These are phyloP conservation scores for Cinnamomum chago DNA, from an alignment of 164 flowering plant species.

Conservation along the genomic window DNA sequence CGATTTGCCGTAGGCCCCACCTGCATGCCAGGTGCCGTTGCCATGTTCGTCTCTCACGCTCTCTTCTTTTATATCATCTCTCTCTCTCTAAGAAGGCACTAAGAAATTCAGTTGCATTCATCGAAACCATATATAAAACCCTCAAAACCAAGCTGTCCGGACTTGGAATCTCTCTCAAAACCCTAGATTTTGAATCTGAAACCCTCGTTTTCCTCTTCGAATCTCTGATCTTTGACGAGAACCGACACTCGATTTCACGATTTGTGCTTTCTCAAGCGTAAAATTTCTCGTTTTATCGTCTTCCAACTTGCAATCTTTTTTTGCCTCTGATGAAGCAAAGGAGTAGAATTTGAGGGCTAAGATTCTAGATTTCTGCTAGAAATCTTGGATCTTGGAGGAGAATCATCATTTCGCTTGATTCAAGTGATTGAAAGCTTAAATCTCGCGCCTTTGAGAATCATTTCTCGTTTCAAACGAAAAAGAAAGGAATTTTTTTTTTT, in stretches of 20 bases:
- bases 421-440: not conserved
- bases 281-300: not conserved
- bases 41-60: no score
- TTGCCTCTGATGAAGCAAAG: not conserved
- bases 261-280: no score
- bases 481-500: not conserved
- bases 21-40: no score
- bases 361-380: not conserved
- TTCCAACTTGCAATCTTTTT: not conserved
- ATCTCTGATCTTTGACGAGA: not conserved
- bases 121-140: no score
- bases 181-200: not conserved
- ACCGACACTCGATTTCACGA: not conserved
- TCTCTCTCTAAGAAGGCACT: no score
- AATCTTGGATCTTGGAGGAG: not conserved
- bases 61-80: no score
- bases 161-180: not conserved
- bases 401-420: not conserved
- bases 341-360: not conserved
- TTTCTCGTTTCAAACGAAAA: not conserved
- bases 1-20: no score
- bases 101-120: no score
- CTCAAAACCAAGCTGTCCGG: no score
- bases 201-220: not conserved
- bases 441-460: not conserved